phyloP scores from a whole-genome alignment of 257 asterid genomes.

The Solanum paucissectum region DNA sequence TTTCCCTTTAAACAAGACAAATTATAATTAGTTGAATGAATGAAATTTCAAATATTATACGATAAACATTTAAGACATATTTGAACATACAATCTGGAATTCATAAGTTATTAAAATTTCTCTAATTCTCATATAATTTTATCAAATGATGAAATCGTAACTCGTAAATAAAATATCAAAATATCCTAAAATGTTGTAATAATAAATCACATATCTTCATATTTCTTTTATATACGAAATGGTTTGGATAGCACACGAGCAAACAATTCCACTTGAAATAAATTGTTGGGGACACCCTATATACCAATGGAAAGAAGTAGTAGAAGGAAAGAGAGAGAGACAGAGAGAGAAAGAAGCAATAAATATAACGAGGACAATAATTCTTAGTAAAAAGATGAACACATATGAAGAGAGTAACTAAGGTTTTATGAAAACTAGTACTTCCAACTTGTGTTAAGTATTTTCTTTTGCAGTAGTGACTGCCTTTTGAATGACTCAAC shows the following conservation, averaged over 20 bases:
- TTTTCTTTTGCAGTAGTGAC: background rate
- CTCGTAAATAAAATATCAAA: background rate
- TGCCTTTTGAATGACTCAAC: background rate
- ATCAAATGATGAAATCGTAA: background rate
- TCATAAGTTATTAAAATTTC: background rate
- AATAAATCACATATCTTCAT: no score
- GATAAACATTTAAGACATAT: background rate
- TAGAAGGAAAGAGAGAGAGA: background rate
- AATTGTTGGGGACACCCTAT: background rate
- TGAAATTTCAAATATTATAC: background rate
- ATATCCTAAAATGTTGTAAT: rapidly evolving
- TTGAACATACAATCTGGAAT: background rate
- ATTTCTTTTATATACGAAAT: background rate
- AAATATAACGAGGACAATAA: background rate
- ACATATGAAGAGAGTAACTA: background rate
- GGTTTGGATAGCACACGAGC: background rate
- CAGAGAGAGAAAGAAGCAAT: background rate
- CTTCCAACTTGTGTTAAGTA: background rate
- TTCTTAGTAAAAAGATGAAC: background rate
- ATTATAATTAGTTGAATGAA: background rate
- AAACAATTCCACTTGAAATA: background rate
- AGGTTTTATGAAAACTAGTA: background rate
- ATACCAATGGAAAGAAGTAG: background rate
- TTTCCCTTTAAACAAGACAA: background rate
- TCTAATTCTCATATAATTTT: background rate